Evolutionary conservation across 176 grass and related monocot genomes (phyloP).

Genomic region (Oryza nivara): DNA sequence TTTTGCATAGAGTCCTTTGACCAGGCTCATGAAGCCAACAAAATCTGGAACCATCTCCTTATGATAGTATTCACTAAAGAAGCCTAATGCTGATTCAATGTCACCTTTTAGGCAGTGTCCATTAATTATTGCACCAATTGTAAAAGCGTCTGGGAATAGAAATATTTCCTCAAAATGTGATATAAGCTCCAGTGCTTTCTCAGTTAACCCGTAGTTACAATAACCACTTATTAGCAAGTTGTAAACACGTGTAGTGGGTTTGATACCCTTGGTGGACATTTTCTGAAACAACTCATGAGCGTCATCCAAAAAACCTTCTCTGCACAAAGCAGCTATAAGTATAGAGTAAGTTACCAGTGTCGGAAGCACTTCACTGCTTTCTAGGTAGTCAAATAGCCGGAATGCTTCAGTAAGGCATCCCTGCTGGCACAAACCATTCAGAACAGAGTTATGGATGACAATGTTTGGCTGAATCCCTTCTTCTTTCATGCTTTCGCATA

Average conservation of each 20-base stretch:
- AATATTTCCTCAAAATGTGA: slow-evolving; percentile 59
- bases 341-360: slow-evolving; percentile 70
- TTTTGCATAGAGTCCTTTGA: slow-evolving; percentile 79
- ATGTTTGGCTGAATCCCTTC: slow-evolving; percentile 66
- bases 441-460: slow-evolving; percentile 81
- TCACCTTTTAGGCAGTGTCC: slow-evolving; percentile 74
- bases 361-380: slow-evolving; percentile 60
- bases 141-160: slow-evolving; percentile 72
- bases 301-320: slow-evolving; percentile 83
- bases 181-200: slow-evolving; percentile 69
- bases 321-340: slow-evolving; percentile 86
- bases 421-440: slow-evolving; percentile 81
- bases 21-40: slow-evolving; percentile 75
- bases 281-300: slow-evolving; percentile 67
- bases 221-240: slow-evolving; percentile 81
- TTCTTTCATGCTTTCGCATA: slow-evolving; percentile 77
- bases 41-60: slow-evolving; percentile 70
- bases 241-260: slow-evolving; percentile 64
- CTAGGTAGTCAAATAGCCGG: slow-evolving; percentile 74
- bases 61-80: slow-evolving; percentile 63
- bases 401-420: slow-evolving; percentile 91
- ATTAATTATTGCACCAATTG: slow-evolving; percentile 71
- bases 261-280: slow-evolving; percentile 72
- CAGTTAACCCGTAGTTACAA: slow-evolving; percentile 71
- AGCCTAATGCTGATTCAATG: slow-evolving; percentile 65